phyloP scores from a whole-genome alignment of 805 yeast species.

The Starmerella davenportii region DNA sequence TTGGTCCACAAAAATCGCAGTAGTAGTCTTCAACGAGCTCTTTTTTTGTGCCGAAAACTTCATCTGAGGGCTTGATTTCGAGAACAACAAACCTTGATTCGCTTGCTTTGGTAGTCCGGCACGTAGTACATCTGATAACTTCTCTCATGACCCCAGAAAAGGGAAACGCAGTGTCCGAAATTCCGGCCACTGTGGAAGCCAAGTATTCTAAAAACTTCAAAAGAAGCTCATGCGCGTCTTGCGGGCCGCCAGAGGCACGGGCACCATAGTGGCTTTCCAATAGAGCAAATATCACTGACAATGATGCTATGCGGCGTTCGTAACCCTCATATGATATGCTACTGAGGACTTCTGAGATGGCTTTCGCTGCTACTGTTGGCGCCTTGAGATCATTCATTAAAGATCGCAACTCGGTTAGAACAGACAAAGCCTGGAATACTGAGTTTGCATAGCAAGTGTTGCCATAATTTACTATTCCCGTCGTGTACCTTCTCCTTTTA shows the following conservation, averaged over 20 bases:
- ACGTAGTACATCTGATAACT: conserved; percentile 50
- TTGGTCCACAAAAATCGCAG: conserved; percentile 42
- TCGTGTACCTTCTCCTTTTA: conserved; percentile 33
- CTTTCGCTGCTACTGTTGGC: conserved; percentile 1
- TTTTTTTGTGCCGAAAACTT: conserved; percentile 46
- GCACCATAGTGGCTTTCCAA: conserved; percentile 58
- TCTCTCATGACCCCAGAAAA: conserved; percentile 51
- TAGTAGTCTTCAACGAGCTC: conserved; percentile 57
- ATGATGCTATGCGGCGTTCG: conserved; percentile 53
- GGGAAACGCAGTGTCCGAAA: conserved; percentile 34
- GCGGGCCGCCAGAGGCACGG: conserved; percentile 62
- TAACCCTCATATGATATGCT: conserved; percentile 38
- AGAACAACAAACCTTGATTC: conserved; percentile 48
- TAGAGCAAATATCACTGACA: conserved; percentile 32
- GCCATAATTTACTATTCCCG: conserved; percentile 64
- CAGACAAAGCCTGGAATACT: conserved; percentile 44
- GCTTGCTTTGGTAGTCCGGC: conserved; percentile 44
- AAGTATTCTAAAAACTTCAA: conserved; percentile 43
- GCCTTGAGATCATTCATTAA: background rate
- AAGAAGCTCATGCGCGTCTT: conserved; percentile 81
- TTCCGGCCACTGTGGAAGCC: too few species aligned
- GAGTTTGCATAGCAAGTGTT: conserved; percentile 91
- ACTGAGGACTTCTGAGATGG: conserved; percentile 12
- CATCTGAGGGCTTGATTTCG: conserved; percentile 37
- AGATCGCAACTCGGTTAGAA: conserved; percentile 4